A percentile compares a stretch with the other conserved stretches of the same genome.
These are phyloP conservation scores for Adansonia madagascariensis DNA, from an alignment of 441 rosid genomes.

Conservation along the genomic window DNA sequence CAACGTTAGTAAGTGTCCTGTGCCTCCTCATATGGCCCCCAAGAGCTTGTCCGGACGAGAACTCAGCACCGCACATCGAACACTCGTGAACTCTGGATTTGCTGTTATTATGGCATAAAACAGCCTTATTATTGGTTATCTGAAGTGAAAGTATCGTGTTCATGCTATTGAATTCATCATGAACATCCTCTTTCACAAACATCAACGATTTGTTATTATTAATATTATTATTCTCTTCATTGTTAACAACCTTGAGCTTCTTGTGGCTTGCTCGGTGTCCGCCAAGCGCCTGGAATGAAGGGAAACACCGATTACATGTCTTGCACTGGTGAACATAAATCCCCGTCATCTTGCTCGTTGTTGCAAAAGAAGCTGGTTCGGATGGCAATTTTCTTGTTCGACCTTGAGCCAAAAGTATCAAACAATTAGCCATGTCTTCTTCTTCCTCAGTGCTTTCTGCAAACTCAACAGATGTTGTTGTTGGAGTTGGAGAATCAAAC, in stretches of 20 bases:
- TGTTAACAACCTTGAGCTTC: slow-evolving; percentile 41
- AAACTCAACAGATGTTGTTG: slow-evolving; percentile 18
- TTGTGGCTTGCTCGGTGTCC: slow-evolving; percentile 75
- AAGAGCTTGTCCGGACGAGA: slow-evolving; percentile 66
- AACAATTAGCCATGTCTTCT: slow-evolving; percentile 66
- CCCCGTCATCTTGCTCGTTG: slow-evolving; percentile 25
- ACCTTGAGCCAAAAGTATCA: slow-evolving; percentile 55
- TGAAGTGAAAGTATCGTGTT: slow-evolving; percentile 64
- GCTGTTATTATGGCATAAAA: background rate
- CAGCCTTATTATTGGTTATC: slow-evolving; percentile 33
- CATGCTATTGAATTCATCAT: background rate
- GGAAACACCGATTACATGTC: slow-evolving; percentile 62
- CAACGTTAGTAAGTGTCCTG: slow-evolving; percentile 31
- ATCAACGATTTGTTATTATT: slow-evolving; percentile 22
- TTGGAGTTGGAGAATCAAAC: slow-evolving; percentile 12
- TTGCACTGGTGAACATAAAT: slow-evolving; percentile 48
- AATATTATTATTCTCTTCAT: slow-evolving; percentile 17
- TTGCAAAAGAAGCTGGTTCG: background rate
- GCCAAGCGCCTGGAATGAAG: slow-evolving; percentile 75
- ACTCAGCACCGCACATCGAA: slow-evolving; percentile 64
- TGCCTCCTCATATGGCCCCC: slow-evolving; percentile 82
- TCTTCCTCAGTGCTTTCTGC: slow-evolving; percentile 41
- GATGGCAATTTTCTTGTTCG: slow-evolving; percentile 8
- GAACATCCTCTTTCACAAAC: slow-evolving; percentile 22
- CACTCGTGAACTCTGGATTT: slow-evolving; percentile 66